Percentiles rank a stretch among this genome's conserved stretches.
These are phyloP conservation scores for Letharia columbiana DNA, from an alignment of 495 filamentous ascomycete genomes.

Conservation along the genomic window DNA sequence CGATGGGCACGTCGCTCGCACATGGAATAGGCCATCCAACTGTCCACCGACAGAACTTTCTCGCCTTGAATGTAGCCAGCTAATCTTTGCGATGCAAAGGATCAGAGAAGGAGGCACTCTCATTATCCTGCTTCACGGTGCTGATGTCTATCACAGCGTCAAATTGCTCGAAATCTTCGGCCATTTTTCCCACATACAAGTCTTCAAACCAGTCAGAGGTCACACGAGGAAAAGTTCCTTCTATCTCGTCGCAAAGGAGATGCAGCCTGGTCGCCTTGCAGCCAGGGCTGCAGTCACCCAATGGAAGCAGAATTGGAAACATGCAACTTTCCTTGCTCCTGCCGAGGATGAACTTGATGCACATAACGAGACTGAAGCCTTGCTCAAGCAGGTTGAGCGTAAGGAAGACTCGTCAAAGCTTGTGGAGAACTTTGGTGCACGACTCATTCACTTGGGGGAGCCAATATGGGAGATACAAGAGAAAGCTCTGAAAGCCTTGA, in stretches of 20 bases:
- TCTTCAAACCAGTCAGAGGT: slow-evolving; percentile 40
- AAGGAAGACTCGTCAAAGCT: neutral
- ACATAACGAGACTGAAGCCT: neutral
- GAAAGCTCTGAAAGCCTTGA: no score
- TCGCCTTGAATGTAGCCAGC: slow-evolving; percentile 34
- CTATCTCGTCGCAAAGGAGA: slow-evolving; percentile 43
- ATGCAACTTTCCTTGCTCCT: neutral
- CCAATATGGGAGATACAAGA: neutral
- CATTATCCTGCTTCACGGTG: slow-evolving; percentile 39
- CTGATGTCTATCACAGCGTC: slow-evolving; percentile 34
- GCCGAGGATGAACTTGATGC: neutral
- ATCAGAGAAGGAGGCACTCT: slow-evolving; percentile 35
- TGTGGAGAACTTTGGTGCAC: neutral
- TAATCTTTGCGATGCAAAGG: slow-evolving; percentile 37
- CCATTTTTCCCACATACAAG: slow-evolving; percentile 36
- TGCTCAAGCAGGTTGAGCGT: neutral
- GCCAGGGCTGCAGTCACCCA: neutral
- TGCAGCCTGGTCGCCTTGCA: neutral
- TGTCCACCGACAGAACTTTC: slow-evolving; percentile 33
- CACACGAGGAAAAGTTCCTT: slow-evolving; percentile 44
- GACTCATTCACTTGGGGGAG: neutral
- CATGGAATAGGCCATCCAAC: slow-evolving; percentile 31
- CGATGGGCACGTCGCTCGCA: slow-evolving; percentile 48
- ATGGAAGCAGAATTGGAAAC: neutral
- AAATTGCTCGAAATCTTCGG: slow-evolving; percentile 35